A percentile compares a stretch with the other conserved stretches of the same genome.
These are phyloP conservation scores for Aspergillus bridgeri DNA, from an alignment of 495 filamentous ascomycete genomes.

Conservation along the genomic window DNA sequence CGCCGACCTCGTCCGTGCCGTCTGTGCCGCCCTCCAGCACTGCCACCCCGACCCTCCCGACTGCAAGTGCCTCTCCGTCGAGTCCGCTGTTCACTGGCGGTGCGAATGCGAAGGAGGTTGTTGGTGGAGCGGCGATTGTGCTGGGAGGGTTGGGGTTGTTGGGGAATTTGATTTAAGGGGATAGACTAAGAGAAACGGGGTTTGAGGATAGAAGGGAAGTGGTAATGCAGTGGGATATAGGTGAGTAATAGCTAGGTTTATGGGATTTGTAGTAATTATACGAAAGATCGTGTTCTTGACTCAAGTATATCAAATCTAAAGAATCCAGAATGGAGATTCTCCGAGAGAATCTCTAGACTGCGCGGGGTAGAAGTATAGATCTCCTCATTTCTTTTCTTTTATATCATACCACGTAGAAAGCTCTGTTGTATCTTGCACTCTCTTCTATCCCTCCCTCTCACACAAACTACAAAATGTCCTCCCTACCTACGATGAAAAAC, in stretches of 20 bases:
- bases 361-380: background rate
- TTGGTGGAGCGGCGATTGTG: background rate
- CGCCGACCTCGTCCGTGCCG: background rate
- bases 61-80: background rate
- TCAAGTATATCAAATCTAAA: too few relatives aligned
- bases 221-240: too few relatives aligned
- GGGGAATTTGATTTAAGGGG: background rate
- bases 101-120: background rate
- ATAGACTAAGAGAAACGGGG: background rate
- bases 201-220: background rate
- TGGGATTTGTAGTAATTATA: background rate
- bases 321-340: conserved; percentile 1
- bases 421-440: too few relatives aligned
- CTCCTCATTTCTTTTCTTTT: background rate
- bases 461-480: background rate
- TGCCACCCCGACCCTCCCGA: background rate
- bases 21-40: background rate
- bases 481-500: conserved; percentile 17
- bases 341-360: background rate
- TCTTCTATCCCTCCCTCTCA: background rate
- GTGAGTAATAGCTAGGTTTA: too few relatives aligned
- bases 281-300: too few relatives aligned
- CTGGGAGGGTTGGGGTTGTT: background rate
- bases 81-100: background rate
- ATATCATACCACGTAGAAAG: too few relatives aligned